Conservation (phyloP, 2,329 filamentous ascomycete genomes). For the Fusarium xyrophilum region DNA sequence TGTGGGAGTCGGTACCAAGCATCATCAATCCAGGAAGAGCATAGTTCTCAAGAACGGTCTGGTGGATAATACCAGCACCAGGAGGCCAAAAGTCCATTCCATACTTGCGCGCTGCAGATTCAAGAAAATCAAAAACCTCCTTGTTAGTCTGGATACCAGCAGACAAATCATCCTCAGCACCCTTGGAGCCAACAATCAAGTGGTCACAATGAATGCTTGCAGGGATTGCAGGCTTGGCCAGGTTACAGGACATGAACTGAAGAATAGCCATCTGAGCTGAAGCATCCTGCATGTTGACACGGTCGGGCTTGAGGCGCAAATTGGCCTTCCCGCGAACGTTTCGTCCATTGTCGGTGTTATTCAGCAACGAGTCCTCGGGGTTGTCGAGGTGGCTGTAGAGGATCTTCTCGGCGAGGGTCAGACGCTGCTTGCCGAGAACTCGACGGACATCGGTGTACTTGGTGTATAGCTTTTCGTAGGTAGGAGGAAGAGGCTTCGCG, state of each 20-base stretch:
- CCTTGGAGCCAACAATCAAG: conserved; percentile 94
- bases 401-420: conserved; percentile 97
- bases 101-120: conserved; percentile 88
- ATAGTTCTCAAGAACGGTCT: conserved; percentile 98
- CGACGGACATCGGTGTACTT: conserved; percentile 77
- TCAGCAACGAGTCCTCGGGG: conserved; percentile 84
- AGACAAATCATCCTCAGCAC: conserved; percentile 83
- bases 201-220: conserved; percentile 99
- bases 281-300: conserved; percentile 99
- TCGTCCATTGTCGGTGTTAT: conserved; percentile 81
- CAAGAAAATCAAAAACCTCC: conserved; percentile 97
- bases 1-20: conserved; percentile 97
- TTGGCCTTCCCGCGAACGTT: conserved; percentile 88
- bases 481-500: conserved; percentile 62
- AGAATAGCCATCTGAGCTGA: conserved; percentile 97
- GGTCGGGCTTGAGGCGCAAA: conserved; percentile 94
- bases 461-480: conserved; percentile 81
- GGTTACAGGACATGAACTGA: conserved; percentile 97
- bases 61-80: conserved; percentile 94
- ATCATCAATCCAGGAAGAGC: conserved; percentile 98
- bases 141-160: conserved; percentile 89
- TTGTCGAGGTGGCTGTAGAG: conserved; percentile 94
- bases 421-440: conserved; percentile 69
- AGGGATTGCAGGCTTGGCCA: conserved; percentile 88
- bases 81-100: conserved; percentile 97